Conservation (phyloP, 257 asterid species). For the Solanum pennellii region DNA sequence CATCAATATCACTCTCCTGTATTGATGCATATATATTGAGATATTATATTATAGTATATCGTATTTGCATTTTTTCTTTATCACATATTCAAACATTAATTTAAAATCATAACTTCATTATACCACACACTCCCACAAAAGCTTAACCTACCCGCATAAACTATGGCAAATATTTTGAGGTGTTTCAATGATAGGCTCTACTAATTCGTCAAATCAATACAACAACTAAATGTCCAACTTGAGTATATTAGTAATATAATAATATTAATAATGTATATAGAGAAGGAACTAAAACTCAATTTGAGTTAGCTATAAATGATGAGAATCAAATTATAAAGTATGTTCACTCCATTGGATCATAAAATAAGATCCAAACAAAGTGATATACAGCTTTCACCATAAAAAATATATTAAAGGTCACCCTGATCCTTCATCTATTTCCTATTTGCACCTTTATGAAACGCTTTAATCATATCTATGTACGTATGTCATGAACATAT, state of each 20-base stretch:
- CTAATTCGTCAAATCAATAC: not conserved
- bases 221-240: not conserved
- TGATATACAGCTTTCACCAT: not conserved
- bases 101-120: not conserved
- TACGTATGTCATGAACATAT: not conserved
- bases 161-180: not conserved
- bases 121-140: not conserved
- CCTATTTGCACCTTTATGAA: not conserved
- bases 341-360: not conserved
- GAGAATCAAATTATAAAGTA: not conserved
- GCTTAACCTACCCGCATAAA: not conserved
- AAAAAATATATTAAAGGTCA: not conserved
- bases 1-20: not conserved
- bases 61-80: not conserved
- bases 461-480: not conserved
- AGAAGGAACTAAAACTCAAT: not conserved
- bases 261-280: not conserved
- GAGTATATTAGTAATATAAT: not conserved
- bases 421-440: not conserved
- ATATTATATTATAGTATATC: too few species aligned
- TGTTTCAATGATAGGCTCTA: not conserved
- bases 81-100: not conserved
- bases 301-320: not conserved
- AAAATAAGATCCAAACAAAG: not conserved
- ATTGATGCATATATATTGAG: not conserved